Base-by-base conservation (phyloP, 2,329 filamentous ascomycete species). In the Cytospora piceae region DNA sequence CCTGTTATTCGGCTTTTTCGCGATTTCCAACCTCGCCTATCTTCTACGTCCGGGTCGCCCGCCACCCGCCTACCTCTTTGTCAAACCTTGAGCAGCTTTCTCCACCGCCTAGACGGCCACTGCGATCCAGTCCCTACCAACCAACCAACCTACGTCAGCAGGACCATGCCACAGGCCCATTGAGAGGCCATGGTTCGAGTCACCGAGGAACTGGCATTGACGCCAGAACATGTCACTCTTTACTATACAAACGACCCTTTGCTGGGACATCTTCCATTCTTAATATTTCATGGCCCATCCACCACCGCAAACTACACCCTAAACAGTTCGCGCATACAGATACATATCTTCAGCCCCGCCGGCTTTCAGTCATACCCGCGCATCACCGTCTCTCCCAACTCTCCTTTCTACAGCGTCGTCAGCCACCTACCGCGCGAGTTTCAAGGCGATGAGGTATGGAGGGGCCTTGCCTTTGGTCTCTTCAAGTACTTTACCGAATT, bases 401-500 rank as follows among this genome's bases (percentile, higher is more conserved):
- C 94, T 56, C 88, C 93, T 60, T 90, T 96, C 73, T 98, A 98
- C 78, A 86, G 88, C 70, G 94, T 94, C 63, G 95, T 99, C 76
- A 89, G 92, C 75, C 88, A 94, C 76, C 85, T 99, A 53, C 93
- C 95, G 52, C 90, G 93, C 74, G 94, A 97, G 75, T 93, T 94
- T 77, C 95, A 98, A 81, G 94, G 94, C 73, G 94, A 98, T 76
- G 94, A 98, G 77, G 84, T 96, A 70, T 96, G 91, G 78, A 89
- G 95, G 55, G 95, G 90, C 22, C 84, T 99, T 64, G 95, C 94
- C 57, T 96, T 98, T 77, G 93, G 92, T 64, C 83, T 99, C 71
- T 90, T 90, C 81, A 97, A 96, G 77, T 99, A 97, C 82, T 98
- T 97, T 75, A 85, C 87, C 68, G 94, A 98, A 78, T 83, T 99